A percentile compares a stretch with the other conserved stretches of the same genome.
Evolutionary conservation across 2,329 filamentous ascomycete species (phyloP).

Genomic region (Triangularia verruculosa): DNA sequence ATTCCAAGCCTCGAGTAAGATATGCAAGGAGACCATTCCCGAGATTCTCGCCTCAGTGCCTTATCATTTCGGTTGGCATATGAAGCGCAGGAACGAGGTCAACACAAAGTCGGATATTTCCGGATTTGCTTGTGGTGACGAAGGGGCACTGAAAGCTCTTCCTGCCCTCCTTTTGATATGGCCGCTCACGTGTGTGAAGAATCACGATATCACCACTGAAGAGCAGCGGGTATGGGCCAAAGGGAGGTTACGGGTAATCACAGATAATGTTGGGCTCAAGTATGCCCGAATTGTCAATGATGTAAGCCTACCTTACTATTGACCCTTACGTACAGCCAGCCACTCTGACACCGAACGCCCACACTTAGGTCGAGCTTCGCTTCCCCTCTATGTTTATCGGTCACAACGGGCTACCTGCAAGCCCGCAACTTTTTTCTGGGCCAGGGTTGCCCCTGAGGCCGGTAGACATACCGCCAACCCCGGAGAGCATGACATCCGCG

Average conservation of each 20-base stretch:
- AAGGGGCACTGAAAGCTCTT: slow-evolving; percentile 50
- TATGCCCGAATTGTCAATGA: slow-evolving; percentile 55
- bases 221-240: slow-evolving; percentile 54
- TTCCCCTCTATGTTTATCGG: slow-evolving; percentile 62
- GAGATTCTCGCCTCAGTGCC: slow-evolving; percentile 61
- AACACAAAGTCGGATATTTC: slow-evolving; percentile 40
- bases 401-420: slow-evolving; percentile 44
- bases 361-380: slow-evolving; percentile 50
- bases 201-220: slow-evolving; percentile 57
- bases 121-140: slow-evolving; percentile 50
- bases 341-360: not conserved
- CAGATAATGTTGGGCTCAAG: slow-evolving; percentile 53
- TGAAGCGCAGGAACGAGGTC: slow-evolving; percentile 42
- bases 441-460: not conserved
- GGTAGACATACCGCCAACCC: not conserved
- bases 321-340: not conserved
- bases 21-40: slow-evolving; percentile 51
- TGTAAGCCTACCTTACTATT: slow-evolving; percentile 38
- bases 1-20: slow-evolving; percentile 52
- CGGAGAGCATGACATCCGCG: slow-evolving; percentile 9
- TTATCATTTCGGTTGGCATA: slow-evolving; percentile 59
- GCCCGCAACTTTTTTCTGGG: slow-evolving; percentile 33
- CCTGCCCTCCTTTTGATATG: slow-evolving; percentile 60
- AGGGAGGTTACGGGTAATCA: slow-evolving; percentile 53
- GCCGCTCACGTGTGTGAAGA: slow-evolving; percentile 53